Evolutionary conservation across 2,329 filamentous ascomycete genomes (phyloP).

Genomic region (Neonectria hederae): DNA sequence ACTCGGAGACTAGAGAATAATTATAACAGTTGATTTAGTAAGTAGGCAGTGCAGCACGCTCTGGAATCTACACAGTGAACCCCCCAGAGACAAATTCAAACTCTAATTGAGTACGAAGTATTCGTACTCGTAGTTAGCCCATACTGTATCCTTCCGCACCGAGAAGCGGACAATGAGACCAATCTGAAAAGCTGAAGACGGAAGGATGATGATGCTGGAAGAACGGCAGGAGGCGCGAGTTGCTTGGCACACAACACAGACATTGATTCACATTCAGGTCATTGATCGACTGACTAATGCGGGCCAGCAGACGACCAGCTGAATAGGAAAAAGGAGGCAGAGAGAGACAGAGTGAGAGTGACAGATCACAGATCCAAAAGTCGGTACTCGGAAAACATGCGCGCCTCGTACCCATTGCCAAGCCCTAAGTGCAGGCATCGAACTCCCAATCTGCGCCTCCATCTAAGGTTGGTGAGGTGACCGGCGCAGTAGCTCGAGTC

Average conservation of each 20-base stretch:
- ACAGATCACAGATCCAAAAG: not conserved
- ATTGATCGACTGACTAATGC: not conserved
- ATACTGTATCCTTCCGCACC: not conserved
- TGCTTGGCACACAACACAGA: not conserved
- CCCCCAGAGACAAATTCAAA: not conserved
- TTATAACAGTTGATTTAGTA: too few relatives aligned
- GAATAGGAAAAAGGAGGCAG: not conserved
- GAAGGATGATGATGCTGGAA: not conserved
- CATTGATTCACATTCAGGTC: not conserved
- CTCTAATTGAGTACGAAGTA: not conserved
- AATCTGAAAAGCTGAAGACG: too few relatives aligned
- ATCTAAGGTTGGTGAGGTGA: not conserved
- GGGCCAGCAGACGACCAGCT: not conserved
- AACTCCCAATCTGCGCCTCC: not conserved
- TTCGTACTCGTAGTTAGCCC: not conserved
- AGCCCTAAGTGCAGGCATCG: not conserved
- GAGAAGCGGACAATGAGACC: not conserved
- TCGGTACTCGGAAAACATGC: not conserved
- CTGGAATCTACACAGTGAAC: not conserved
- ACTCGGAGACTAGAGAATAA: not conserved
- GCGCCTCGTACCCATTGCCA: not conserved
- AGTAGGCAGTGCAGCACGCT: not conserved
- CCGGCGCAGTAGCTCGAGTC: not conserved
- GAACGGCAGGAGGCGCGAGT: not conserved
- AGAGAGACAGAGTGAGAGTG: not conserved